Conservation (phyloP, 2,329 filamentous ascomycete species). For the Tolypocladium cylindrosporum region DNA sequence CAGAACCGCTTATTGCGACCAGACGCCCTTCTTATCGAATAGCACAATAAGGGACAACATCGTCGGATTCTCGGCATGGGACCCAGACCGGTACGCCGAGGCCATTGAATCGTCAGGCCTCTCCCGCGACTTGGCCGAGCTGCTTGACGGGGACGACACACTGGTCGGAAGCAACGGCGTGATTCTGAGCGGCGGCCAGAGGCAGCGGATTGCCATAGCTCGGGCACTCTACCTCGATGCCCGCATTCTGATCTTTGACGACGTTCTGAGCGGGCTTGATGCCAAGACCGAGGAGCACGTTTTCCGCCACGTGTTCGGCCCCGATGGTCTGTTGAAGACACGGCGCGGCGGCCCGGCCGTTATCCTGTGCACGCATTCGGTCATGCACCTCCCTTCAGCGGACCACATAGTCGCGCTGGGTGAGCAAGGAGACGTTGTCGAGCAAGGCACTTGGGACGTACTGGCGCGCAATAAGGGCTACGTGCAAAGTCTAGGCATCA, state of each 20-base stretch:
- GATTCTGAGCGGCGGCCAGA: slow-evolving; percentile 32
- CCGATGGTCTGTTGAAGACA: no score
- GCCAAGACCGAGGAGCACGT: no score
- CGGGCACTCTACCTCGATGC: no score
- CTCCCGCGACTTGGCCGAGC: slow-evolving; percentile 14
- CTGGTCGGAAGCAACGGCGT: slow-evolving; percentile 30
- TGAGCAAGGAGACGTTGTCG: slow-evolving; percentile 27
- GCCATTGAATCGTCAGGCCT: slow-evolving; percentile 25
- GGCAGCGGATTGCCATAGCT: slow-evolving; percentile 12
- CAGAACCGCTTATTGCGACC: slow-evolving; percentile 20
- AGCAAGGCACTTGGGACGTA: slow-evolving; percentile 23
- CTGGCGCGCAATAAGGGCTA: no score
- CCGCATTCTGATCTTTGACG: no score
- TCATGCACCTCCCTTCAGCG: slow-evolving; percentile 16
- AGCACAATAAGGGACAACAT: slow-evolving; percentile 27
- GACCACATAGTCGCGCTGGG: slow-evolving; percentile 39
- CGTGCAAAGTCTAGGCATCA: no score
- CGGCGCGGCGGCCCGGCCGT: slow-evolving; percentile 3
- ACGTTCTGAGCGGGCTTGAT: no score
- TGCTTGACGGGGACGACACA: slow-evolving; percentile 26
- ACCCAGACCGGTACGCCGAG: slow-evolving; percentile 20
- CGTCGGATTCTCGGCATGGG: slow-evolving; percentile 19
- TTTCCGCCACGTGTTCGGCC: no score
- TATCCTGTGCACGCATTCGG: slow-evolving; percentile 16
- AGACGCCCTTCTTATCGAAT: slow-evolving; percentile 22